Evolutionary conservation across 1,284 basidiomycete genomes (phyloP).

Genomic region (Sanghuangporus weigelae): DNA sequence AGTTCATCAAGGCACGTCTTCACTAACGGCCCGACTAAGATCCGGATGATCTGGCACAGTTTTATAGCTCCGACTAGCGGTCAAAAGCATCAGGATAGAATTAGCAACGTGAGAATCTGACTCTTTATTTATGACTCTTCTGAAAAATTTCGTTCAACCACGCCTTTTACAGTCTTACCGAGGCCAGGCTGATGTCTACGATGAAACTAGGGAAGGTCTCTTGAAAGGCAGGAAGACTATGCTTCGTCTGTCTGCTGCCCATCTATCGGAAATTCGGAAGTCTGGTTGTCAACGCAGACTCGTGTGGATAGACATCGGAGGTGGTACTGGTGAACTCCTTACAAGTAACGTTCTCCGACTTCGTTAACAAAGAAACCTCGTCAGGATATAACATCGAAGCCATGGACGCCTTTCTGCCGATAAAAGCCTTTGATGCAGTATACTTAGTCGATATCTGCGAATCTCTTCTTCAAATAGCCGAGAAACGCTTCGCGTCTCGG

Average conservation of each 20-base stretch:
- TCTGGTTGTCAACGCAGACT: conserved; percentile 42
- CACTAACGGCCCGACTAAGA: background rate
- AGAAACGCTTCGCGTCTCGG: conserved; percentile 58
- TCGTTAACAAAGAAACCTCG: background rate
- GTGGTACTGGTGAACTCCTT: conserved; percentile 58
- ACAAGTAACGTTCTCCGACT: background rate
- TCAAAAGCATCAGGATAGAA: conserved; percentile 36
- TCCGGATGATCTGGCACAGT: conserved; percentile 45
- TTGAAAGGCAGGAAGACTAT: conserved; percentile 70
- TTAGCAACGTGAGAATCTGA: conserved; percentile 34
- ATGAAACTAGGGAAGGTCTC: conserved; percentile 53
- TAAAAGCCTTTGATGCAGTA: conserved; percentile 61
- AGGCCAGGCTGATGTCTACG: conserved; percentile 69
- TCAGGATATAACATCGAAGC: conserved; percentile 77
- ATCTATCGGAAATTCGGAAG: conserved; percentile 48
- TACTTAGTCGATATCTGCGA: conserved; percentile 78
- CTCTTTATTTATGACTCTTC: background rate
- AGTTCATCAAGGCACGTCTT: background rate
- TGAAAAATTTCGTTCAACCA: background rate
- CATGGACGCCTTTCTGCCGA: conserved; percentile 70
- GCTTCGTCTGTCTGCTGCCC: conserved; percentile 63
- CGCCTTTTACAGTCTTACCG: conserved; percentile 46
- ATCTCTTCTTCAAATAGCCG: conserved; percentile 68
- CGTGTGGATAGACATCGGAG: conserved; percentile 82
- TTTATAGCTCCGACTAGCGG: conserved; percentile 37